phyloP scores from a whole-genome alignment of 2,329 filamentous ascomycete species.

The Epichloe gansuensis region DNA sequence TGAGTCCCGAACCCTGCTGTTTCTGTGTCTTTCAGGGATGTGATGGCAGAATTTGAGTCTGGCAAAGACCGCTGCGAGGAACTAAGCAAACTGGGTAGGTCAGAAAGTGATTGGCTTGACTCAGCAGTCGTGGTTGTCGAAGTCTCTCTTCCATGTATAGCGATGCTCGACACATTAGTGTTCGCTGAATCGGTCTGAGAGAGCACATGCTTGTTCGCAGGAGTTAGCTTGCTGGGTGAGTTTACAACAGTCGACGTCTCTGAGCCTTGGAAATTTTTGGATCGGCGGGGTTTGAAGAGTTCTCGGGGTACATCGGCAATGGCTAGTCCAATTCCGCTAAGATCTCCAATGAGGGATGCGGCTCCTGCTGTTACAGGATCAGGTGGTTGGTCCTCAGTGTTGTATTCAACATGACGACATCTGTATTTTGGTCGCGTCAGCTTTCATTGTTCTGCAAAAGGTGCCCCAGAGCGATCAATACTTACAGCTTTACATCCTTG shows the following conservation, averaged over 20 bases:
- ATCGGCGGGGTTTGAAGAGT: constrained; percentile 32
- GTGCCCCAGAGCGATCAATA: constrained; percentile 1
- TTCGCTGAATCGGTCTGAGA: constrained; percentile 5
- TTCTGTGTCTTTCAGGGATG: neutral
- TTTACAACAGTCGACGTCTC: constrained; percentile 2
- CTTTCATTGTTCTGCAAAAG: neutral
- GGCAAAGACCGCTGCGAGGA: constrained; percentile 1
- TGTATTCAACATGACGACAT: constrained; percentile 50
- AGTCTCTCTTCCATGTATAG: neutral
- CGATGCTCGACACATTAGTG: neutral
- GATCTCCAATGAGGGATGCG: constrained; percentile 68
- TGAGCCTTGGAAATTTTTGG: constrained; percentile 8
- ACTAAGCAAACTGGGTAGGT: neutral
- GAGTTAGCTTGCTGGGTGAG: constrained; percentile 4
- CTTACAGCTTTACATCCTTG: constrained; percentile 61
- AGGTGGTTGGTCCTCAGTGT: constrained; percentile 64
- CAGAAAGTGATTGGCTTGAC: neutral
- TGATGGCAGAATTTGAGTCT: neutral
- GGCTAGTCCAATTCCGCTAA: constrained; percentile 70
- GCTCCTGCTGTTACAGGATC: constrained; percentile 71
- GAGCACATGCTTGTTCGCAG: constrained; percentile 2
- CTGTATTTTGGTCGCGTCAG: constrained; percentile 18
- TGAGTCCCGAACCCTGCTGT: neutral
- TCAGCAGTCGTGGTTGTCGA: neutral
- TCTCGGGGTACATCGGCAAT: constrained; percentile 60